Evolutionary conservation across 768 basidiomycete genomes (phyloP).

Genomic region (Trametes cingulata): DNA sequence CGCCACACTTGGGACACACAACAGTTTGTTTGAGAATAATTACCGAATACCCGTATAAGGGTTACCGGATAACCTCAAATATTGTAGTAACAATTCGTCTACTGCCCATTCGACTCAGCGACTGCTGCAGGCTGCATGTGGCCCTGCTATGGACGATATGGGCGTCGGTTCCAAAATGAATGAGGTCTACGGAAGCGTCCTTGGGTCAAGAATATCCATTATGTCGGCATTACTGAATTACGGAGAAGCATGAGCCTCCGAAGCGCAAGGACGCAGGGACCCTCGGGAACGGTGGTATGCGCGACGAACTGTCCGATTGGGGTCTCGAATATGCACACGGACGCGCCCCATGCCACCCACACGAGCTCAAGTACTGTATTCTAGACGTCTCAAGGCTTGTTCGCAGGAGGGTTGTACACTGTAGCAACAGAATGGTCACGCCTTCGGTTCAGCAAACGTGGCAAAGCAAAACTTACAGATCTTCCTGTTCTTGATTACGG

Average conservation of each 20-base stretch:
- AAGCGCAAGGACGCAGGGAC: not conserved
- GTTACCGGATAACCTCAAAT: not conserved
- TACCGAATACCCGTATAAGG: not conserved
- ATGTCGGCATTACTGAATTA: conserved; percentile 14
- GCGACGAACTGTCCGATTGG: conserved; percentile 18
- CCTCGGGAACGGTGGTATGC: not conserved
- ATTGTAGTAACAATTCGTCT: too few species aligned
- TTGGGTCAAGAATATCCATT: conserved; percentile 3
- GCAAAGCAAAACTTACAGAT: conserved; percentile 58
- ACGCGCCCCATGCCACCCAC: conserved; percentile 4
- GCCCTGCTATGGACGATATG: too few species aligned
- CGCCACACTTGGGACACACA: not conserved
- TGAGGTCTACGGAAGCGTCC: not conserved
- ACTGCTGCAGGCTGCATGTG: too few species aligned
- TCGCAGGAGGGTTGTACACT: conserved; percentile 65
- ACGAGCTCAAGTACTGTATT: conserved; percentile 20
- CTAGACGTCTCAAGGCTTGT: conserved; percentile 37
- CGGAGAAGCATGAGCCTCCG: not conserved
- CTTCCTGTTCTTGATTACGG: conserved; percentile 89
- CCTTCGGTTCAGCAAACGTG: too few species aligned
- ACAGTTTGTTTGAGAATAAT: not conserved
- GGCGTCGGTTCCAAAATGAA: too few species aligned
- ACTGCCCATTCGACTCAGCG: too few species aligned
- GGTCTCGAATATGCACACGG: conserved; percentile 19
- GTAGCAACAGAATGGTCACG: too few species aligned